phyloP scores from a whole-genome alignment of 2,329 filamentous ascomycete genomes.

The Pestalotiopsis sp. region DNA sequence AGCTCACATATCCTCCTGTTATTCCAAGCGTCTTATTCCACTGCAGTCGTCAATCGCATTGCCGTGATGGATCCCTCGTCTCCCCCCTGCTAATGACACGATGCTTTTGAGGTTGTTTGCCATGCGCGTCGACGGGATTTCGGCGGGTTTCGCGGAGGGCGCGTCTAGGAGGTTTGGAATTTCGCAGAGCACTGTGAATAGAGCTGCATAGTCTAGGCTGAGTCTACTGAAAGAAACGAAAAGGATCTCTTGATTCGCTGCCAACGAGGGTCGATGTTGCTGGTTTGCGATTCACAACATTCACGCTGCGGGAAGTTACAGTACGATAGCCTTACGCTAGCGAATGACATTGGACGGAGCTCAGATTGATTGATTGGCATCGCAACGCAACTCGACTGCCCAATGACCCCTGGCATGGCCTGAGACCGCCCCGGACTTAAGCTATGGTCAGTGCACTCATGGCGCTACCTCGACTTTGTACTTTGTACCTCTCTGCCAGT shows the following conservation, averaged over 20 bases:
- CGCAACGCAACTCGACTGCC: background rate
- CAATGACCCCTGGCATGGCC: background rate
- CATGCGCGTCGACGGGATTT: conserved; percentile 9
- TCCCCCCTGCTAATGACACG: conserved; percentile 7
- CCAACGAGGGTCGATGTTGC: background rate
- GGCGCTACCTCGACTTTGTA: background rate
- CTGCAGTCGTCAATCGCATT: conserved; percentile 1
- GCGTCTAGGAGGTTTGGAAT: background rate
- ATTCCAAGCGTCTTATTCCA: background rate
- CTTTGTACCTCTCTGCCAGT: background rate
- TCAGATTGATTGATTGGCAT: background rate
- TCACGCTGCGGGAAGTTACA: conserved; percentile 2
- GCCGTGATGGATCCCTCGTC: background rate
- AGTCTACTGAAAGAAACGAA: background rate
- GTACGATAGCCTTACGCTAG: conserved; percentile 18
- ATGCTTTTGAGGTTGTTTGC: conserved; percentile 1
- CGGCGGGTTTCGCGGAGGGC: background rate
- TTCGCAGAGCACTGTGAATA: background rate
- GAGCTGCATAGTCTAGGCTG: background rate
- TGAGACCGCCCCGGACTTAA: conserved; percentile 1
- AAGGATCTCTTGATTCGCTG: background rate
- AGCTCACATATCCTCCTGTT: background rate
- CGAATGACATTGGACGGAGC: conserved; percentile 2
- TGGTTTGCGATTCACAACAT: background rate
- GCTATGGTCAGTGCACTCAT: conserved; percentile 8